phyloP scores from a whole-genome alignment of 1,284 basidiomycete species.

The Wallemia mellicola region DNA sequence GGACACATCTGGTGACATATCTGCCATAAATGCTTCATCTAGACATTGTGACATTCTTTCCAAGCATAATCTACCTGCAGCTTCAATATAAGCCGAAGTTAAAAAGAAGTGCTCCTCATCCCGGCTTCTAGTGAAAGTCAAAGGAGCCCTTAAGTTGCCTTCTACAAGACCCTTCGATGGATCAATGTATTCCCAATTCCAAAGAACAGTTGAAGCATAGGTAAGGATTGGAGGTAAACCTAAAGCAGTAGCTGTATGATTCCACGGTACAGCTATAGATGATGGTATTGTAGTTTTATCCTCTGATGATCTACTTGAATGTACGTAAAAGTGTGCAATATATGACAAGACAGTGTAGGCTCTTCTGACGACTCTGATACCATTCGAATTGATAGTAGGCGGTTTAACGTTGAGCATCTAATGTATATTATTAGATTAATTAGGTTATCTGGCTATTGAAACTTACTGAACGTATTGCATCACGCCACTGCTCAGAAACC shows the following conservation, averaged over 20 bases:
- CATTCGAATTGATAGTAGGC: conserved; percentile 20
- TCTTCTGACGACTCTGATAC: conserved; percentile 37
- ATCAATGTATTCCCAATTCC: conserved; percentile 37
- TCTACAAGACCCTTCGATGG: conserved; percentile 11
- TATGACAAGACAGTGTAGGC: conserved; percentile 61
- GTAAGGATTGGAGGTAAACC: conserved; percentile 70
- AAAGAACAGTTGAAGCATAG: conserved; percentile 76
- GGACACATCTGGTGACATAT: conserved; percentile 27
- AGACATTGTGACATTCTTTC: conserved; percentile 59
- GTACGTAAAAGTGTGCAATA: conserved; percentile 65
- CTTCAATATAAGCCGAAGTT: conserved; percentile 63
- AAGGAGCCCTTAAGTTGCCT: conserved; percentile 30
- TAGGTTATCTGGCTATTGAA: conserved; percentile 10
- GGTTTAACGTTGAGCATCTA: conserved; percentile 32
- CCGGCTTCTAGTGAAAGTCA: conserved; percentile 46
- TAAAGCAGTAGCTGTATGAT: conserved; percentile 41
- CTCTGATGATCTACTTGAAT: conserved; percentile 27
- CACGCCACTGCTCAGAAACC: conserved; percentile 1
- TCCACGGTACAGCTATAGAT: conserved; percentile 42
- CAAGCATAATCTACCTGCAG: conserved; percentile 58
- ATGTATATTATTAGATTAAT: not conserved
- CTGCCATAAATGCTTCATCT: conserved; percentile 73
- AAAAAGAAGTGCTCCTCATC: conserved; percentile 77
- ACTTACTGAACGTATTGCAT: conserved; percentile 4
- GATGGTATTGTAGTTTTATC: conserved; percentile 29